These are phyloP conservation scores for Amaranthus tricolor DNA, from an alignment of 179 eudicot species.

Conservation along the genomic window DNA sequence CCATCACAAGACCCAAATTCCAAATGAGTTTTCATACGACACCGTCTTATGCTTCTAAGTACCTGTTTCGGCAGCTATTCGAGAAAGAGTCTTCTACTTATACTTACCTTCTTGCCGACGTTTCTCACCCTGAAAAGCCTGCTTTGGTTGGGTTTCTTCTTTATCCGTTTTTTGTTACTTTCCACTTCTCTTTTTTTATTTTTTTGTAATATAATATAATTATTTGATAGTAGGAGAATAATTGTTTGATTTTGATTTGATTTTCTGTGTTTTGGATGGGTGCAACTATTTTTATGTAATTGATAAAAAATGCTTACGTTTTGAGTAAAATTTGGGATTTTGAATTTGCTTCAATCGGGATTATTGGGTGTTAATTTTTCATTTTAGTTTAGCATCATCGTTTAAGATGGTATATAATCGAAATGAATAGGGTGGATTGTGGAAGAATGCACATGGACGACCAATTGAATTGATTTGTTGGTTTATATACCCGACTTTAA, in stretches of 20 bases:
- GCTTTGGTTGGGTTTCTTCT: constrained; percentile 56
- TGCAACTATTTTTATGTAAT: background rate
- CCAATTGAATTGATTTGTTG: no score
- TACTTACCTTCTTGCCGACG: constrained; percentile 93
- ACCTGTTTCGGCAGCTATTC: constrained; percentile 79
- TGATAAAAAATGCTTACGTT: background rate
- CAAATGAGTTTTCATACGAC: constrained; percentile 58
- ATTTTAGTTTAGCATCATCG: no score
- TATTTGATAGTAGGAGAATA: no score
- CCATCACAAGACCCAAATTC: constrained; percentile 23
- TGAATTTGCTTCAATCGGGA: background rate
- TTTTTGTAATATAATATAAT: no score
- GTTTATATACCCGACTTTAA: no score
- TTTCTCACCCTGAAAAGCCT: constrained; percentile 76
- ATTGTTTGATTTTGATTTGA: background rate
- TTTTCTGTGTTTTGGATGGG: background rate
- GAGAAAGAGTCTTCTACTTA: constrained; percentile 92
- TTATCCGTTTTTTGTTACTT: background rate
- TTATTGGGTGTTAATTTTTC: background rate
- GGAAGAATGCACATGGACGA: no score
- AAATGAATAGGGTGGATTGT: no score
- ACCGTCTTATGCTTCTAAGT: constrained; percentile 46
- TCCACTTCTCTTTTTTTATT: background rate
- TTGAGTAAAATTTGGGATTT: background rate
- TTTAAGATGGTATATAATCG: no score